Evolutionary conservation across 2,329 filamentous ascomycete species (phyloP).

Genomic region (Aspergillus ruber): DNA sequence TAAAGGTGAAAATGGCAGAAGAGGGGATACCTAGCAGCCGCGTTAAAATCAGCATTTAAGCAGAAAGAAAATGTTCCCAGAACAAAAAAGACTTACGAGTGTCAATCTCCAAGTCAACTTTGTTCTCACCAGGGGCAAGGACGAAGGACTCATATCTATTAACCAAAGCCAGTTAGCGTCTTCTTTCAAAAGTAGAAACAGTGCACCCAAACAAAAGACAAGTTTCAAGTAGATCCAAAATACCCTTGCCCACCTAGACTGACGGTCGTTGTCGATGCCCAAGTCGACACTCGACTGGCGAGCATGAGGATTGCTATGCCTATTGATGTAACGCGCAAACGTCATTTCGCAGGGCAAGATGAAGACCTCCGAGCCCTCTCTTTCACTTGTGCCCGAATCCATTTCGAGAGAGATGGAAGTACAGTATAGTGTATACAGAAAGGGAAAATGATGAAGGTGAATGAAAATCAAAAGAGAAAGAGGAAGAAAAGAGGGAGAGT

Average conservation of each 20-base stretch:
- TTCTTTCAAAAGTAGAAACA: background rate
- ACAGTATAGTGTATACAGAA: background rate
- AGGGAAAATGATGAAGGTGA: background rate
- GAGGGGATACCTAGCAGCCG: constrained; percentile 69
- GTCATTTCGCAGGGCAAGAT: constrained; percentile 14
- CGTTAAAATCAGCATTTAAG: background rate
- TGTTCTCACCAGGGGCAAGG: constrained; percentile 81
- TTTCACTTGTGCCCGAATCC: constrained; percentile 4
- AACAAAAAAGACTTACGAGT: constrained; percentile 60
- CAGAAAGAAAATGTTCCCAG: background rate
- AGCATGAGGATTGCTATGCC: constrained; percentile 6
- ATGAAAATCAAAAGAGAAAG: background rate
- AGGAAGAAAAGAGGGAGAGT: background rate
- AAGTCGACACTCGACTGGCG: constrained; percentile 16
- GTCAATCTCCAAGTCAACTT: constrained; percentile 81
- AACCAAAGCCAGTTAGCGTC: constrained; percentile 7
- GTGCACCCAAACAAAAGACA: background rate
- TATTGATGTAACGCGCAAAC: constrained; percentile 11
- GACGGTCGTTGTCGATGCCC: constrained; percentile 12
- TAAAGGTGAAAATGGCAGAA: constrained; percentile 89
- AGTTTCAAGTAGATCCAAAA: background rate
- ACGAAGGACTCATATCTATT: constrained; percentile 88
- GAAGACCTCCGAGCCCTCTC: constrained; percentile 4
- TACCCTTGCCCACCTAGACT: constrained; percentile 12
- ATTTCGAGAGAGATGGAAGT: background rate